A percentile compares a stretch with the other conserved stretches of the same genome.
These are phyloP conservation scores for Globisporangium barbulae DNA, from an alignment of 352 stramenopile genomes.

Conservation along the genomic window DNA sequence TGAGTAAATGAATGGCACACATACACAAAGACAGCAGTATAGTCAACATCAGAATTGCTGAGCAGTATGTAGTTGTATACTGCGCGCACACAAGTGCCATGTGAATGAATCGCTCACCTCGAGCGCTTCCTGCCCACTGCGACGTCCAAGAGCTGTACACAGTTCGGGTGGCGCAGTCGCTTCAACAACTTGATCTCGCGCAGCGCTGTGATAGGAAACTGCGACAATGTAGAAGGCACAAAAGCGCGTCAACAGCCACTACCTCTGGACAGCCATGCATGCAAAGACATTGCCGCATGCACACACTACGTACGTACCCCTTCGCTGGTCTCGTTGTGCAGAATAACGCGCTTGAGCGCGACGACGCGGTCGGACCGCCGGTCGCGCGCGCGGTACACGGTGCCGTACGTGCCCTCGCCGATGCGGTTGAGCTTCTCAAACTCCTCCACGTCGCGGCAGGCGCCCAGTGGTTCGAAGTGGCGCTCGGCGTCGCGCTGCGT, in stretches of 20 bases:
- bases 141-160: slow-evolving; percentile 67
- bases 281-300: neutral
- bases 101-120: slow-evolving; percentile 22
- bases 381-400: slow-evolving; percentile 88
- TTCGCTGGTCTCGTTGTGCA: slow-evolving; percentile 89
- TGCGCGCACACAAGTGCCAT: neutral
- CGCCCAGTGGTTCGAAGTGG: slow-evolving; percentile 45
- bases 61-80: neutral
- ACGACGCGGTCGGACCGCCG: slow-evolving; percentile 62
- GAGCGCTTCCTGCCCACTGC: slow-evolving; percentile 67
- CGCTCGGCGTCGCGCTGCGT: slow-evolving; percentile 18
- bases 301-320: slow-evolving; percentile 45
- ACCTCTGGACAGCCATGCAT: neutral
- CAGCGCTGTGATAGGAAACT: slow-evolving; percentile 80
- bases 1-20: slow-evolving; percentile 7
- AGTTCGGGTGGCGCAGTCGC: slow-evolving; percentile 65
- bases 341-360: slow-evolving; percentile 90
- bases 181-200: slow-evolving; percentile 77
- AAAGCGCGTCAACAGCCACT: neutral
- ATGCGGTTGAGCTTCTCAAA: slow-evolving; percentile 82
- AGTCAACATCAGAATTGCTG: neutral
- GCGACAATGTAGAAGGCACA: neutral
- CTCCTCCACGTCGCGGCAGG: slow-evolving; percentile 54
- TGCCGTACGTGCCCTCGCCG: slow-evolving; percentile 82
- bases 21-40: slow-evolving; percentile 2